Evolutionary conservation across 257 asterid species (phyloP).

Genomic region (Eustoma russellianum): DNA sequence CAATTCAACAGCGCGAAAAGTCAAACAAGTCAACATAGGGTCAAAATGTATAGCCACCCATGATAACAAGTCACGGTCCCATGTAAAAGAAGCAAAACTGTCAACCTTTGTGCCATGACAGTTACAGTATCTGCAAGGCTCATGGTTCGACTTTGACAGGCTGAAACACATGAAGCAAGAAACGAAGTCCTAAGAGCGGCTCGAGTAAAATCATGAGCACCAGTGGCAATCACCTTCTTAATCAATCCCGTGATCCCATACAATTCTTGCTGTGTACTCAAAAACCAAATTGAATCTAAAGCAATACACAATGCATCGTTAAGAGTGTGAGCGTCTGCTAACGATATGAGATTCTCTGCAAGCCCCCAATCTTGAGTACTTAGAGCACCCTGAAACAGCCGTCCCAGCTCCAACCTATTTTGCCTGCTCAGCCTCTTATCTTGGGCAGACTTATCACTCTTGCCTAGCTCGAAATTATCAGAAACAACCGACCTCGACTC

Average conservation of each 20-base stretch:
- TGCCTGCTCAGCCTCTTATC: slow-evolving; percentile 75
- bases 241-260: slow-evolving; percentile 73
- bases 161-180: slow-evolving; percentile 96
- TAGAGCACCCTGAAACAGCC: slow-evolving; percentile 91
- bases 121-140: slow-evolving; percentile 91
- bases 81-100: neutral
- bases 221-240: slow-evolving; percentile 68
- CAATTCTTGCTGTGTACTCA: slow-evolving; percentile 64
- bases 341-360: slow-evolving; percentile 70
- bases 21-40: too few species aligned
- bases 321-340: slow-evolving; percentile 91
- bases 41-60: neutral
- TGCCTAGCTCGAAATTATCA: slow-evolving; percentile 45
- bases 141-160: slow-evolving; percentile 95
- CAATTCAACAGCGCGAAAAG: too few species aligned
- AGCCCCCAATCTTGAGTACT: slow-evolving; percentile 92
- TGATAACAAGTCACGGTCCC: neutral
- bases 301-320: slow-evolving; percentile 87
- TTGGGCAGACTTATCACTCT: slow-evolving; percentile 31
- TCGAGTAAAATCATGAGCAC: slow-evolving; percentile 91
- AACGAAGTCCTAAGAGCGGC: slow-evolving; percentile 95
- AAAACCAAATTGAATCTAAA: slow-evolving; percentile 91
- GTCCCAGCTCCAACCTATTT: slow-evolving; percentile 81
- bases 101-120: slow-evolving; percentile 95
- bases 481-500: slow-evolving; percentile 56